Evolutionary conservation across 2,329 filamentous ascomycete genomes (phyloP).

Genomic region (Fusarium sp.): DNA sequence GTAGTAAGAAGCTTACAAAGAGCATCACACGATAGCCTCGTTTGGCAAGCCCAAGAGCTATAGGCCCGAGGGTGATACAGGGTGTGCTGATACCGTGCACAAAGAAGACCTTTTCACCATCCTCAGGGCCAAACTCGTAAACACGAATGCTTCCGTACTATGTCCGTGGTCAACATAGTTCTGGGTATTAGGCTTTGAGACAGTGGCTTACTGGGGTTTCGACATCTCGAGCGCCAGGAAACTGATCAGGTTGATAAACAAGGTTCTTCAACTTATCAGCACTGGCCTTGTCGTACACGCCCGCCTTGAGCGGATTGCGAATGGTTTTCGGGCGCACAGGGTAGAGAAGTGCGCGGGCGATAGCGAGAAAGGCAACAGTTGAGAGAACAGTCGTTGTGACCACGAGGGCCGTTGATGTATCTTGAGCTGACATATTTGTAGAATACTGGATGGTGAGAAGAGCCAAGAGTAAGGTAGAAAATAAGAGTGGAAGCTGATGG

Average conservation of each 20-base stretch:
- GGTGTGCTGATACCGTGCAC: conserved; percentile 88
- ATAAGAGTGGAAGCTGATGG: background rate
- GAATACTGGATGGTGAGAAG: background rate
- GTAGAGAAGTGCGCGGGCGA: conserved; percentile 51
- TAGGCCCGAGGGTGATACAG: conserved; percentile 74
- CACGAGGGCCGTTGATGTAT: conserved; percentile 43
- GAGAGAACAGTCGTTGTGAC: conserved; percentile 54
- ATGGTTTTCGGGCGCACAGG: conserved; percentile 53
- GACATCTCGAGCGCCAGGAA: conserved; percentile 80
- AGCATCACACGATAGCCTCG: conserved; percentile 83
- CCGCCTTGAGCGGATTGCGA: conserved; percentile 56
- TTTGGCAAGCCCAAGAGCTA: conserved; percentile 74
- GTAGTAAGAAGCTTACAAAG: conserved; percentile 60
- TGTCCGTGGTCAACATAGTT: conserved; percentile 1
- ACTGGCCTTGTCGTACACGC: conserved; percentile 47
- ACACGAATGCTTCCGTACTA: conserved; percentile 78
- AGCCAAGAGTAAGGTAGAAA: background rate
- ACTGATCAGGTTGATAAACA: conserved; percentile 72
- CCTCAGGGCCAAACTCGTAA: conserved; percentile 83
- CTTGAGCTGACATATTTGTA: conserved; percentile 20
- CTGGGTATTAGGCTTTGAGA: background rate
- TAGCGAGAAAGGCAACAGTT: conserved; percentile 52
- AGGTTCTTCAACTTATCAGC: conserved; percentile 51
- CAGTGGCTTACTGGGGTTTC: conserved; percentile 64
- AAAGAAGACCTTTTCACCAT: conserved; percentile 78